Percentiles rank a stretch among this genome's conserved stretches.
Evolutionary conservation across 441 rosid genomes (phyloP).

Genomic region (Populus trichocarpa): DNA sequence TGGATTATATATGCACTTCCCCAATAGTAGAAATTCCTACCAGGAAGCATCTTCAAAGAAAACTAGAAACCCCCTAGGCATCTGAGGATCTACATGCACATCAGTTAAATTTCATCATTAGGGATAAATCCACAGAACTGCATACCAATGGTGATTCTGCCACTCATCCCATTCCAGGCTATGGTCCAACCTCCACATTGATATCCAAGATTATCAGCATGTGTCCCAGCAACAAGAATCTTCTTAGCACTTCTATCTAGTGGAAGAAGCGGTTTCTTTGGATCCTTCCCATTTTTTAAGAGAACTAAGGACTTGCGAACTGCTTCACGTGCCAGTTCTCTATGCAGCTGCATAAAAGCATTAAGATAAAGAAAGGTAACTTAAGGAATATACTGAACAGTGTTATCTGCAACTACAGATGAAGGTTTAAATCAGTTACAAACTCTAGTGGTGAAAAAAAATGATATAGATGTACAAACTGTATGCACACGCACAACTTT

Average conservation of each 20-base stretch:
- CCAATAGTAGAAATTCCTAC: background rate
- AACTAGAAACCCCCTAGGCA: background rate
- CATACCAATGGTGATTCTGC: slow-evolving; percentile 79
- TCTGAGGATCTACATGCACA: background rate
- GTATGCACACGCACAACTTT: background rate
- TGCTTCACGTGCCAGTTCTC: slow-evolving; percentile 79
- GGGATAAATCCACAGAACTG: background rate
- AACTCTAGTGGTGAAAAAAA: background rate
- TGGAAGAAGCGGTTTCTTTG: slow-evolving; percentile 59
- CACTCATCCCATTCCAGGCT: slow-evolving; percentile 61
- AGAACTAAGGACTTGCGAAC: slow-evolving; percentile 88
- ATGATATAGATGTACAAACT: background rate
- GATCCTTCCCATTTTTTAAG: slow-evolving; percentile 71
- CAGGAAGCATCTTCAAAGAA: background rate
- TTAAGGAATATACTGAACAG: slow-evolving; percentile 2
- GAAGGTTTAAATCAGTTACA: background rate
- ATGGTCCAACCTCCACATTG: slow-evolving; percentile 97
- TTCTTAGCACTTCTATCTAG: slow-evolving; percentile 55
- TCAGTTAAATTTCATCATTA: background rate
- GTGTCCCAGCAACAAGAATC: slow-evolving; percentile 76
- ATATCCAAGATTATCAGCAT: slow-evolving; percentile 84
- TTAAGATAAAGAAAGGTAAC: background rate
- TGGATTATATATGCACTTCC: background rate
- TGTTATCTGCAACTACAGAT: background rate
- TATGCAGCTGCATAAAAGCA: slow-evolving; percentile 53